Conservation (phyloP, 306 rosid species). For the Argentina anserina region DNA sequence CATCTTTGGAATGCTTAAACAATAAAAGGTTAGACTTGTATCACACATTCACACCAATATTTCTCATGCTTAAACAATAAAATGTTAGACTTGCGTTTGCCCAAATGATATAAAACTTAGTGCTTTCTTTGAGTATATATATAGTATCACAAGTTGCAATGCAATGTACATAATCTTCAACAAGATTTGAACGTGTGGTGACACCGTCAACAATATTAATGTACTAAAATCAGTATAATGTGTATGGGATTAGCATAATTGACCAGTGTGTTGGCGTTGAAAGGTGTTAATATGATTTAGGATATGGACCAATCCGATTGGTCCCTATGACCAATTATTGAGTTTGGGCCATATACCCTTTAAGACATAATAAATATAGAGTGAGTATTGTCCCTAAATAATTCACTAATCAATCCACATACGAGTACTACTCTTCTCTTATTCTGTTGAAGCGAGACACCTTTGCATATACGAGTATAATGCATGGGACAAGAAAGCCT, state of each 20-base stretch:
- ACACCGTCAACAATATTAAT: neutral
- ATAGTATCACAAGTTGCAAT: neutral
- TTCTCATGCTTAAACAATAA: neutral
- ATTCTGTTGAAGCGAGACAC: neutral
- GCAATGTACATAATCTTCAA: neutral
- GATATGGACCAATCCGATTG: neutral
- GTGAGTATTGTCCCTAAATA: neutral
- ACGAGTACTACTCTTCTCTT: neutral
- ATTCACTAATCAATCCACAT: constrained; percentile 1
- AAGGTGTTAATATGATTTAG: neutral
- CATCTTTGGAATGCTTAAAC: neutral
- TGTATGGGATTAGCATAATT: neutral
- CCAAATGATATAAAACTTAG: neutral
- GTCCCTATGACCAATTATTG: constrained; percentile 1
- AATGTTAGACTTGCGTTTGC: neutral
- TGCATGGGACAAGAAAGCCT: too few species aligned
- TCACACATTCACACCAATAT: too few species aligned
- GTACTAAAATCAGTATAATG: neutral
- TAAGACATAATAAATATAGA: neutral
- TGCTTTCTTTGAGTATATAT: neutral
- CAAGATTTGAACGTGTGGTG: neutral
- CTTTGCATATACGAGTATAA: neutral
- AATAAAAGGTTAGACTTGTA: neutral
- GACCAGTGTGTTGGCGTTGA: neutral
- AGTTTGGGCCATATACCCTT: constrained; percentile 15